phyloP scores from a whole-genome alignment of 177 flowering plant species.

The Telopea speciosissima region DNA sequence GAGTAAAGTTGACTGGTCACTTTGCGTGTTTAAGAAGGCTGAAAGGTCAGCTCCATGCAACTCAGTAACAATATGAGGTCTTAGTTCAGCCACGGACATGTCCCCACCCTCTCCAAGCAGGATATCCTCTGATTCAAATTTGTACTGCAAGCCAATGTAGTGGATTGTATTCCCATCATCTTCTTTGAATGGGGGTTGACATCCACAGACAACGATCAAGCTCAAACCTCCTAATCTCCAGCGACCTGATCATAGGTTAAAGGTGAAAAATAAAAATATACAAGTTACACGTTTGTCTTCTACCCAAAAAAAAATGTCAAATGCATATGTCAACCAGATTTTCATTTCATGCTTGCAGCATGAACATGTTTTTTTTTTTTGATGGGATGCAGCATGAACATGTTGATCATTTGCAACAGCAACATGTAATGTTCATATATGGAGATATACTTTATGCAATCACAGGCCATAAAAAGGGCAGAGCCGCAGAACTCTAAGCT shows the following conservation, averaged over 20 bases:
- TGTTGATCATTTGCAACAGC: background rate
- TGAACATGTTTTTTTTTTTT: background rate
- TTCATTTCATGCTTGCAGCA: no score
- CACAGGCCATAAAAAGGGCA: no score
- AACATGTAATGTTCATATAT: background rate
- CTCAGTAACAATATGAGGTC: slow-evolving; percentile 45
- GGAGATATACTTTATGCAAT: background rate
- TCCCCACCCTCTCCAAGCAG: slow-evolving; percentile 63
- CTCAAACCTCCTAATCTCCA: slow-evolving; percentile 73
- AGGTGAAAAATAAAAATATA: background rate
- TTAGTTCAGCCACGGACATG: slow-evolving; percentile 64
- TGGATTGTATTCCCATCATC: slow-evolving; percentile 12
- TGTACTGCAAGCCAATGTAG: slow-evolving; percentile 31
- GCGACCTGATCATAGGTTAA: slow-evolving; percentile 49
- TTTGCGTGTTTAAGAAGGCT: slow-evolving; percentile 12
- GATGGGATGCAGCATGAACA: background rate
- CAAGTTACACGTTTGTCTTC: no score
- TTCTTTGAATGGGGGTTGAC: slow-evolving; percentile 18
- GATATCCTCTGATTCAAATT: slow-evolving; percentile 49
- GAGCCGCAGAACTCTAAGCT: no score
- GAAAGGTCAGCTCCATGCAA: slow-evolving; percentile 28
- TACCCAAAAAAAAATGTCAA: background rate
- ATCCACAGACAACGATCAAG: slow-evolving; percentile 29
- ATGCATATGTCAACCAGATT: background rate
- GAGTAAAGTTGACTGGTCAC: slow-evolving; percentile 16